Base-by-base conservation (phyloP, 768 basidiomycete species). In the Chalciporus chontae region DNA sequence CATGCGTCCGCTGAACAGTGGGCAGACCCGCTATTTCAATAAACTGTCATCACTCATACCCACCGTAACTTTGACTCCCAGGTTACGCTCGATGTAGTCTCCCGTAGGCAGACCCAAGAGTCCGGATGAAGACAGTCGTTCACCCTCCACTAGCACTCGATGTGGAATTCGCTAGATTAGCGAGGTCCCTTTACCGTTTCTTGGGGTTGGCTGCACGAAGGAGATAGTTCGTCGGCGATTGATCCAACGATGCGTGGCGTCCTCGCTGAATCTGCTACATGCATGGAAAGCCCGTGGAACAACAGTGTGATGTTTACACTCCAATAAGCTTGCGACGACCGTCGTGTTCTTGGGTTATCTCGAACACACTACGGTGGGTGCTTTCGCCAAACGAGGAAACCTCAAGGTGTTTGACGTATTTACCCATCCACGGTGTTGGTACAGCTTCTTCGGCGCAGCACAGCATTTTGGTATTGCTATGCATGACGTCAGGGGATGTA, bases 371-470 rank as follows among this genome's bases (percentile, higher is more conserved):
- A 54, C 47, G 37, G 41, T 44, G 40, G 53, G 26, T 44, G 42
- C 47, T 38, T 40, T 38, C 43, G 34, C 37, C 36, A 63, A 60
- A 58, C 44, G 61, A 67, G 65, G 63, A 51, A 17, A 54, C 66
- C 64, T 68, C 51, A 52, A 67, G 61, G 64, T 51, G 14, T 39
- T 48, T 59, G 60, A 59, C 59, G 40, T 63, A 14, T 43, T 52
- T 60, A 54, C 58, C 52, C 59, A 31, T 31, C 29, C 13, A 31
- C 29, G 29, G 10, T 11, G 29, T 56, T 60, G 29, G 37, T 46
- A 37, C 31, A 15, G 17, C 26, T 40, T 21, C 39, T 36, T 45
- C 49, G n/a, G 42, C 52, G 46, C 31, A 19, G 29, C 48, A 56
- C 55, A 39, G 50, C 54, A 51, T 45, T 52, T 19, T 31, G 36